Evolutionary conservation across 768 basidiomycete genomes (phyloP), one percentile per base, ranked within the genome.

Genomic region (Trametes meyenii): DNA sequence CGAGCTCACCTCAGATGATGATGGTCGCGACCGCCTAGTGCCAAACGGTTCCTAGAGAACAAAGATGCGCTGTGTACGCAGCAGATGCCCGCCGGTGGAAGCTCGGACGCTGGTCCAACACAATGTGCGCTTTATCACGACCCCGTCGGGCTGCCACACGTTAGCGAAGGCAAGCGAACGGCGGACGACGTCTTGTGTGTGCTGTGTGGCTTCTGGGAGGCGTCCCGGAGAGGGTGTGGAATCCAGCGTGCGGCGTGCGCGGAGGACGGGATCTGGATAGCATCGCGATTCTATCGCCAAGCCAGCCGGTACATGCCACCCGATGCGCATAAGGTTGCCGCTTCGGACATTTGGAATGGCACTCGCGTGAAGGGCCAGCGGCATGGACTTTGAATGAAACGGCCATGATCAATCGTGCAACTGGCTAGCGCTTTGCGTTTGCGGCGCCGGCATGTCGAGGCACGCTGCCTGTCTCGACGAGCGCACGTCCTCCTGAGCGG

Each of bases 251-350:
- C 23, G 55, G 24, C 45, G 55, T 36, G 36, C 51, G 36, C 50
- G 50, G 33, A 44, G 52, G 40, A 29, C 17, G 21, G 24, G 29
- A 55, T 55, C 55, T 55, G 55, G 55, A 55, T 45, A 48, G 29
- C 43, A 48, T 48, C 55, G 10, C 38, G 29, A 33, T 33, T 33
- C 35, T 36, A 46, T 39, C 35, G 45, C 45, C 45, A 56, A 56
- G 45, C 44, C 23, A 2, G 35, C 19, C 36, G 50, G 19, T 19
- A 29, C 7, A 36, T 19, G 35, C 16, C 8, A 36, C 45, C 19
- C 45, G 45, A 21, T 24, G 45, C 45, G 45, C 12, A 14, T 40
- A 14, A 11, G 19, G 45, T 13, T 23, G 19, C 24, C 21, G 11
- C 21, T 21, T 13, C 21, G 10, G 45, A 19, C 21, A 14, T 23